These are phyloP conservation scores for Stagonosporopsis vannaccii DNA, from an alignment of 2,329 filamentous ascomycete species.

Conservation along the genomic window DNA sequence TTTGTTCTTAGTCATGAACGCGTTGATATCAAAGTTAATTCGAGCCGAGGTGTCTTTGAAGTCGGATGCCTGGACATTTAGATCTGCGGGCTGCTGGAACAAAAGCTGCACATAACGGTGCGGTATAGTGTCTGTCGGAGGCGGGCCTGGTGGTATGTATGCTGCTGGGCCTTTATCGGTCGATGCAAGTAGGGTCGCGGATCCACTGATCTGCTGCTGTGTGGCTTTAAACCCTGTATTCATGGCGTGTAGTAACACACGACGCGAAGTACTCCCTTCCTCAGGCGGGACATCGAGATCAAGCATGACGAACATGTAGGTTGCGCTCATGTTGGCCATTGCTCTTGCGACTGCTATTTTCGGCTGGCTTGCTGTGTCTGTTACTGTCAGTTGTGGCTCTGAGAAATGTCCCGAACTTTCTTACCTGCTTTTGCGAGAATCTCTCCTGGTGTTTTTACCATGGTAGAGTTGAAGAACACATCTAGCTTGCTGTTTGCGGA, in stretches of 20 bases:
- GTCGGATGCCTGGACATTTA: conserved; percentile 32
- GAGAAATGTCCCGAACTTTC: background rate
- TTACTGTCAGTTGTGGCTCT: conserved; percentile 13
- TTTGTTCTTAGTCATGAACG: conserved; percentile 36
- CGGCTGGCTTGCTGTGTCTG: conserved; percentile 38
- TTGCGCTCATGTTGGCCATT: conserved; percentile 24
- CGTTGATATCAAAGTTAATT: conserved; percentile 39
- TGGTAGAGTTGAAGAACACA: conserved; percentile 43
- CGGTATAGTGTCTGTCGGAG: conserved; percentile 40
- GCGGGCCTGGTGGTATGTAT: conserved; percentile 44
- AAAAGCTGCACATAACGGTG: conserved; percentile 48
- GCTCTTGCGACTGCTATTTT: conserved; percentile 35
- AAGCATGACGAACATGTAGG: conserved; percentile 48
- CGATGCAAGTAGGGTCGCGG: conserved; percentile 36
- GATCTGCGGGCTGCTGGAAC: conserved; percentile 39
- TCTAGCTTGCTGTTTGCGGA: conserved; percentile 36
- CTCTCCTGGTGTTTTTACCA: conserved; percentile 39
- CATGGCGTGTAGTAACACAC: conserved; percentile 44
- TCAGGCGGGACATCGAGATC: conserved; percentile 45
- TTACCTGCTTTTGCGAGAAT: conserved; percentile 39
- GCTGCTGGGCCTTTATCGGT: conserved; percentile 38
- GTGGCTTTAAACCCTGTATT: conserved; percentile 45
- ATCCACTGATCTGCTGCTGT: conserved; percentile 31
- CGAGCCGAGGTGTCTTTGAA: conserved; percentile 31
- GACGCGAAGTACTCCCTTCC: conserved; percentile 33